These are phyloP conservation scores for Puya raimondii DNA, from an alignment of 176 grass and related monocot species.

Conservation along the genomic window DNA sequence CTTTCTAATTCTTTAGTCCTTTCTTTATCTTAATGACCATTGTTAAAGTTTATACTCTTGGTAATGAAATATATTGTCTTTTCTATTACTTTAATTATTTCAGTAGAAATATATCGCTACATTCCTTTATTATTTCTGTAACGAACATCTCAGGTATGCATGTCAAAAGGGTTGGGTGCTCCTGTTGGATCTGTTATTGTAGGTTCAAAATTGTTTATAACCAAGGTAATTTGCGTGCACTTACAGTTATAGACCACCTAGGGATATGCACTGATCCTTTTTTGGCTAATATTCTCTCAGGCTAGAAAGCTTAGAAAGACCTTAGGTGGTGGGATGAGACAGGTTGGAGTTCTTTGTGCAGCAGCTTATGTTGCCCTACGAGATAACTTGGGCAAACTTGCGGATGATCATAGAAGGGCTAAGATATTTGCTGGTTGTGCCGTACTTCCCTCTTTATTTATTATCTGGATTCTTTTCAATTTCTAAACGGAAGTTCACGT, in stretches of 20 bases:
- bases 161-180: constrained; percentile 92
- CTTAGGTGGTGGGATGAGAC: constrained; percentile 94
- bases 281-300: constrained; percentile 24
- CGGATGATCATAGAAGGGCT: constrained; percentile 72
- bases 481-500: not conserved
- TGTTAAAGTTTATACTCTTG: not conserved
- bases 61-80: not conserved
- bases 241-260: not conserved
- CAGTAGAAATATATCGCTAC: not conserved
- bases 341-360: constrained; percentile 84
- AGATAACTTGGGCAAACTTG: constrained; percentile 58
- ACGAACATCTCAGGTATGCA: constrained; percentile 48
- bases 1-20: not conserved
- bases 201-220: constrained; percentile 61
- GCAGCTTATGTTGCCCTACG: constrained; percentile 67
- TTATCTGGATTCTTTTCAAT: not conserved
- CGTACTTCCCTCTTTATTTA: not conserved
- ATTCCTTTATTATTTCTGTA: not conserved
- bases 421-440: constrained; percentile 67
- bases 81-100: not conserved
- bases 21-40: not conserved
- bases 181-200: constrained; percentile 86
- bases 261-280: not conserved
- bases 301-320: constrained; percentile 87
- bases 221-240: constrained; percentile 40